Base-by-base conservation (phyloP, 768 basidiomycete genomes). In the Mycena vitilis region DNA sequence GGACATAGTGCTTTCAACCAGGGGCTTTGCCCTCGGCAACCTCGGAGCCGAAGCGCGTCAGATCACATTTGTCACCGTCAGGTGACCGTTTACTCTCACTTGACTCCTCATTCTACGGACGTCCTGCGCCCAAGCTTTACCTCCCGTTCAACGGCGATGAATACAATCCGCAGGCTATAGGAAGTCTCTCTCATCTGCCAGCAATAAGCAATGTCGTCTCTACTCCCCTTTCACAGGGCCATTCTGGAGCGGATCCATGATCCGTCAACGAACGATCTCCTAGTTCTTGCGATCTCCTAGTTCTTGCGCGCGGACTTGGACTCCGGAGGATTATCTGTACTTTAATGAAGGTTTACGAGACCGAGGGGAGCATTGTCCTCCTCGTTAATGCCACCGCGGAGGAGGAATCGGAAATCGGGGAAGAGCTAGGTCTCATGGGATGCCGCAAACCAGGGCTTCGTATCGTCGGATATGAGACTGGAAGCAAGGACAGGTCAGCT, bases 391-490 rank as follows among this genome's bases (percentile, higher is more conserved):
- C 93, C 0, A 86, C 89, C 0, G 86, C 89, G 11, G 94, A 96
- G 71, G 98, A 98, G 76, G 96, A 97, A 76, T 84, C 89, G 2
- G 95, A 91, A 8, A 94, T 99, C 40, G 95, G 94, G 1, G 96
- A 98, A 71, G 95, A 98, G 76, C 85, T 99, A 38, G 91, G 95
- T 0, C 89, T 95, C 13, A 92, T 98, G 89, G 96, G 96, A 5
- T 96, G 94, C 72, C 82, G 94, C 68, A 90, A 88, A 73, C 96
- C 96, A 0, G 95, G 95, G 0, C 81, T 99, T 66, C 85, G 95
- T 16, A 85, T 93, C 4, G 88, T 99, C 9, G 90, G 87, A 0
- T 93, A 95, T 76, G 96, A 98, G 78, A 92, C 89, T 70, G 87
- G 85, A 15, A 83, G 80, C 74, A 90, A 91, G 76, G 93, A 96